Evolutionary conservation across 441 rosid genomes (phyloP), one percentile per base, ranked within the genome.

Genomic region (Pelargonium fulgidum): DNA sequence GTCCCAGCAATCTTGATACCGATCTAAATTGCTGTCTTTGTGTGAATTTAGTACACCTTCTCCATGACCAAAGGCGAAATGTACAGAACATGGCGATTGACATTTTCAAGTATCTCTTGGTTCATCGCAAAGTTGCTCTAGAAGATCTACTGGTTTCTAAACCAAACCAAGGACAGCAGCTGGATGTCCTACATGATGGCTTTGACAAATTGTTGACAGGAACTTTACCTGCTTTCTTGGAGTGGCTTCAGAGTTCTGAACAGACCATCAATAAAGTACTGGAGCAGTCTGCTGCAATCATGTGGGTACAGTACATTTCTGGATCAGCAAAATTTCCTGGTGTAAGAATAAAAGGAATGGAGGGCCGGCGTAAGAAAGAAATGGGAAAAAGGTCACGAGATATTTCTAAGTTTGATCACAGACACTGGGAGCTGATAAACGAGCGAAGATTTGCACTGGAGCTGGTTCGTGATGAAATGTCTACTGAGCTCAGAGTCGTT

Each of bases 311-410:
- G 74, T 89, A 78, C 81, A 92, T 96, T 83, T 83, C 96, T 74
- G 99, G 99, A 75, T 89, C 99, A 14, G 88, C 96, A 54, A 93
- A 93, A 80, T 96, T 96, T 85, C 99, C 98, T 68, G 99, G 96
- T 59, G 96, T 96, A 71, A 89, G 99, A 85, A 90, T 92, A 48
- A 96, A 92, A 77, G 96, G 93, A 66, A 73, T 93, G 85, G 99
- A 96, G 80, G 95, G 86, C 72, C 99, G 98, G 61, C 92, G 97
- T 64, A 89, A 85, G 85, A 89, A 86, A 85, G 99, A 92, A 81
- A 83, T 91, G 87, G 95, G 93, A 62, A 91, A 90, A 85, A 93
- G 87, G 73, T 87, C 87, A 70, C 89, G 96, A 56, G 99, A 96
- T 71, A 69, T 82, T 83, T 78, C 88, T 39, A 96, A 90, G 81